These are phyloP conservation scores for Rhodocollybia butyracea DNA, from an alignment of 768 basidiomycete genomes.

Conservation along the genomic window DNA sequence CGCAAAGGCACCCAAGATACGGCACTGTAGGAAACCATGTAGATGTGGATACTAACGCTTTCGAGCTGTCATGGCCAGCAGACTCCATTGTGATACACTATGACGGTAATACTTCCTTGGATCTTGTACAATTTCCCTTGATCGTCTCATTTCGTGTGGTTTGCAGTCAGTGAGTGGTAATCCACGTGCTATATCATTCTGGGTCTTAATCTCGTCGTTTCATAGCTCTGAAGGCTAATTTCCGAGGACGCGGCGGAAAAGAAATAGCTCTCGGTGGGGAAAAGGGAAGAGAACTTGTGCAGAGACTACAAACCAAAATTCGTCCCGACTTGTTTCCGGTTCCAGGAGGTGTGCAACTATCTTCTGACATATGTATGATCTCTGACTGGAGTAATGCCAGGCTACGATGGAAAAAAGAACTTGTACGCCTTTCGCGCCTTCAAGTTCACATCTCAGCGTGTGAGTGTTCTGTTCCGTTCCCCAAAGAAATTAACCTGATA, in stretches of 20 bases:
- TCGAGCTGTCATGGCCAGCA: slow-evolving; percentile 16
- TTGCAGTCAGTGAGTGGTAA: not conserved
- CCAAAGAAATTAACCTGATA: not conserved
- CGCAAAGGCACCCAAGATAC: not conserved
- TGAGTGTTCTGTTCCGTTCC: slow-evolving; percentile 7
- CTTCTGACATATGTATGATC: not conserved
- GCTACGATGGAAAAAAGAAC: slow-evolving; percentile 33
- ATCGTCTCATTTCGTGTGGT: not conserved
- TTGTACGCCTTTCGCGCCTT: slow-evolving; percentile 24
- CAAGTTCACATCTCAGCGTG: slow-evolving; percentile 15
- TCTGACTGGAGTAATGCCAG: slow-evolving; percentile 10
- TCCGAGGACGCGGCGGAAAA: slow-evolving; percentile 14
- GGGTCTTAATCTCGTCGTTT: not conserved
- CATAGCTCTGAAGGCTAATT: slow-evolving; percentile 15
- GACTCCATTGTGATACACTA: slow-evolving; percentile 20
- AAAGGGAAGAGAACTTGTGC: slow-evolving; percentile 27
- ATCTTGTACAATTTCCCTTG: not conserved
- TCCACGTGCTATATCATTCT: not conserved
- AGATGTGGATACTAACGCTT: slow-evolving; percentile 19
- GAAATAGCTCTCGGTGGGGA: slow-evolving; percentile 20
- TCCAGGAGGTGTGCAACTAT: slow-evolving; percentile 19
- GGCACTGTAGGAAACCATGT: not conserved
- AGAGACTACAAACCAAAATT: slow-evolving; percentile 23
- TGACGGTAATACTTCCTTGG: slow-evolving; percentile 16
- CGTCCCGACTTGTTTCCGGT: slow-evolving; percentile 22